Percentiles rank a stretch among this genome's conserved stretches.
Conservation (phyloP, 768 basidiomycete genomes). For the Suillus plorans region DNA sequence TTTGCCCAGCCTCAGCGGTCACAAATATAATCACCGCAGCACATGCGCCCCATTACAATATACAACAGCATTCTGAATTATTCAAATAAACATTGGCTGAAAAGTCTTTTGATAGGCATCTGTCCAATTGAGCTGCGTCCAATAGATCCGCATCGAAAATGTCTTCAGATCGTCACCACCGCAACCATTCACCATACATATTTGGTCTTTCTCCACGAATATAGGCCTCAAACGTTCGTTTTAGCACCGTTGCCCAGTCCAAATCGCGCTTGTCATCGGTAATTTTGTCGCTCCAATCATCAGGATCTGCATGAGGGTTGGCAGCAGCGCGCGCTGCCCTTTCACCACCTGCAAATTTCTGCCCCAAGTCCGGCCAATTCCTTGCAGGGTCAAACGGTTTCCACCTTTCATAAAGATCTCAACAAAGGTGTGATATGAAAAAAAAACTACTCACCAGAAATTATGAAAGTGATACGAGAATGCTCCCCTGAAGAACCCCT, state of each 20-base stretch:
- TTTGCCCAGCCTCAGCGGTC: neutral
- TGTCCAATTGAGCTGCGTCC: neutral
- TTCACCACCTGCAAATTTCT: constrained; percentile 75
- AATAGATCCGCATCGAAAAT: neutral
- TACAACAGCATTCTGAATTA: neutral
- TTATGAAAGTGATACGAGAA: constrained; percentile 96
- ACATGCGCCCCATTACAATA: neutral
- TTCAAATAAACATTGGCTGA: neutral
- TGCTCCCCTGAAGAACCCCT: constrained; percentile 90
- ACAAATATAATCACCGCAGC: constrained; percentile 2
- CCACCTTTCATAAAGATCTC: constrained; percentile 61
- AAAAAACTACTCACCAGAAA: constrained; percentile 60
- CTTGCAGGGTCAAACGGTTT: constrained; percentile 85
- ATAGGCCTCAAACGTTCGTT: constrained; percentile 93
- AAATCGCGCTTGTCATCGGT: constrained; percentile 72
- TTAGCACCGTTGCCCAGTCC: constrained; percentile 86
- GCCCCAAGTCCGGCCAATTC: constrained; percentile 89
- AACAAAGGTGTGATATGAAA: neutral
- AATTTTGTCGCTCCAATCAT: constrained; percentile 36
- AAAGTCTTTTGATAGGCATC: neutral
- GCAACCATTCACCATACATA: constrained; percentile 83
- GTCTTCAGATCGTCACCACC: constrained; percentile 15
- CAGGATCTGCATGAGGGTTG: constrained; percentile 18
- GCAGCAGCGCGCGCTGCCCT: constrained; percentile 49
- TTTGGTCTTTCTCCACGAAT: constrained; percentile 85